Conservation (phyloP, 768 basidiomycete genomes). For the Leccinellum rugosiceps region DNA sequence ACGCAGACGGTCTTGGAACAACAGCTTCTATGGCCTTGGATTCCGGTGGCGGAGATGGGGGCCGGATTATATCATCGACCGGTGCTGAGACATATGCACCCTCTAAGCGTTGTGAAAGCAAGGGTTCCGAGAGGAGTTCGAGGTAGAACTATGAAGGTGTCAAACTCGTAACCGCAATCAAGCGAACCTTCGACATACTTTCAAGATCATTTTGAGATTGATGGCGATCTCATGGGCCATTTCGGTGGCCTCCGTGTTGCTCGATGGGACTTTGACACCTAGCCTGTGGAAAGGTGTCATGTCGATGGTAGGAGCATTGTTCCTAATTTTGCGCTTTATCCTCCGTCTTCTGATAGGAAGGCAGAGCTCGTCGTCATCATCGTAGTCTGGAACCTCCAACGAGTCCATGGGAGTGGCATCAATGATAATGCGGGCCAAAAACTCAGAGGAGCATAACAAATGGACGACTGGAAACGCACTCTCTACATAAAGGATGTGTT, state of each 20-base stretch:
- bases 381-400: constrained; percentile 3
- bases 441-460: constrained; percentile 16
- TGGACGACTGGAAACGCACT: constrained; percentile 20
- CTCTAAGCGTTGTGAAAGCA: constrained; percentile 7
- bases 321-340: constrained; percentile 16
- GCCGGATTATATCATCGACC: not conserved
- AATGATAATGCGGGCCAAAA: not conserved
- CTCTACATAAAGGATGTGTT: constrained; percentile 23
- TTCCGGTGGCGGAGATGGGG: not conserved
- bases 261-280: constrained; percentile 25
- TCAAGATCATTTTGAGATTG: constrained; percentile 26
- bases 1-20: constrained; percentile 28
- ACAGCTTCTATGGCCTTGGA: not conserved
- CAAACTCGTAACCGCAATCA: not conserved
- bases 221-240: constrained; percentile 16
- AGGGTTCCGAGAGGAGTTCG: constrained; percentile 16
- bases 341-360: constrained; percentile 9
- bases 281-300: constrained; percentile 29
- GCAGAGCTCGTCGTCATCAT: constrained; percentile 4
- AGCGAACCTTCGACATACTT: constrained; percentile 18
- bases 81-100: constrained; percentile 4
- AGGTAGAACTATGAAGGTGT: constrained; percentile 25
- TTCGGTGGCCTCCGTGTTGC: constrained; percentile 13
- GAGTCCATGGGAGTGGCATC: not conserved
- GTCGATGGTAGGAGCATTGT: constrained; percentile 20